These are phyloP conservation scores for Deinandra increscens DNA, from an alignment of 129 eudicot genomes.

Conservation along the genomic window DNA sequence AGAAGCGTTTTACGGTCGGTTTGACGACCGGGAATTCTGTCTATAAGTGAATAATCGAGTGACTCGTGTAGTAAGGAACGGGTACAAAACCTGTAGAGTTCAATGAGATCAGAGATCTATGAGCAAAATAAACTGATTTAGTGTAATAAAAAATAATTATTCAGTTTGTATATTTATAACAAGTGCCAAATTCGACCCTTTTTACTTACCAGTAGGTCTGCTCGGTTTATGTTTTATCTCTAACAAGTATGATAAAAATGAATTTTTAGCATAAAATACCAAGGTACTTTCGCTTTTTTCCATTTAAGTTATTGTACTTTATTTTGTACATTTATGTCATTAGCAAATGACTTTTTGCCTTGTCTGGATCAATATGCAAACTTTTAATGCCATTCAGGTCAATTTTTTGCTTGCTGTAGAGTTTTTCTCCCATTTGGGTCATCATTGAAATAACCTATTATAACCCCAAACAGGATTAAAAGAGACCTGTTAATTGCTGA, in stretches of 20 bases:
- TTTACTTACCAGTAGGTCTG: neutral
- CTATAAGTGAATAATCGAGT: slow-evolving; percentile 85
- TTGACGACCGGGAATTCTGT: slow-evolving; percentile 95
- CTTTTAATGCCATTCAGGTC: neutral
- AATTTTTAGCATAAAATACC: neutral
- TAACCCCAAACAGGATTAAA: slow-evolving; percentile 4
- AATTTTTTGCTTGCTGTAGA: neutral
- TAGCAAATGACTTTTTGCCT: neutral
- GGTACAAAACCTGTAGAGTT: slow-evolving; percentile 69
- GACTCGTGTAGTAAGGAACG: slow-evolving; percentile 88
- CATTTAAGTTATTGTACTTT: neutral
- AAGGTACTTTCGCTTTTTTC: neutral
- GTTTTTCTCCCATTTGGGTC: neutral
- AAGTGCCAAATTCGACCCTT: neutral
- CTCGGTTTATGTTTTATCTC: neutral
- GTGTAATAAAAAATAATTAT: neutral
- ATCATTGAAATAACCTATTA: neutral
- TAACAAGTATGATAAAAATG: neutral
- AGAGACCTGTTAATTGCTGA: neutral
- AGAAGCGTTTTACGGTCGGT: slow-evolving; percentile 97
- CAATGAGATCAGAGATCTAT: slow-evolving; percentile 19
- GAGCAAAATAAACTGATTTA: neutral
- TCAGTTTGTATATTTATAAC: neutral
- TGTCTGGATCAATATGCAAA: neutral
- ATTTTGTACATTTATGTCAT: neutral